These are phyloP conservation scores for Manihot esculenta DNA, from an alignment of 441 rosid species.

Conservation along the genomic window DNA sequence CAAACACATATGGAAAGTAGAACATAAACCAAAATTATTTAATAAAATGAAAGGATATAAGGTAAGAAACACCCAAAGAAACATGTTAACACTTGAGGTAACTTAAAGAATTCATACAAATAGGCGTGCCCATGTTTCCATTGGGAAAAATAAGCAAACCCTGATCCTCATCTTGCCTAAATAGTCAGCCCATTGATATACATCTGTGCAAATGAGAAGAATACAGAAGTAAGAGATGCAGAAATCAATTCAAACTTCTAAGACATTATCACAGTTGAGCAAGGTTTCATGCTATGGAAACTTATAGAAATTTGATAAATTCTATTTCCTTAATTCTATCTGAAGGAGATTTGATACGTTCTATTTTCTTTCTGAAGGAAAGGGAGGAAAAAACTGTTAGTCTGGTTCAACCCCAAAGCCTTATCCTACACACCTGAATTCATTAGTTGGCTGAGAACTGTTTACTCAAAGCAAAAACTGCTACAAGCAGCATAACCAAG, in stretches of 20 bases:
- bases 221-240: not conserved
- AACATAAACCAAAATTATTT: not conserved
- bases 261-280: not conserved
- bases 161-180: constrained; percentile 73
- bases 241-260: constrained; percentile 2
- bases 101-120: constrained; percentile 42
- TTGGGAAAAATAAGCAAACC: constrained; percentile 84
- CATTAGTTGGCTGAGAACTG: not conserved
- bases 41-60: not conserved
- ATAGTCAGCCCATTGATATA: constrained; percentile 82
- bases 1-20: not conserved
- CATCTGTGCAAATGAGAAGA: constrained; percentile 42
- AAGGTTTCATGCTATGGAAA: not conserved
- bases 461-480: not conserved
- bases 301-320: not conserved
- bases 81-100: not conserved
- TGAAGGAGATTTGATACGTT: too few relatives aligned
- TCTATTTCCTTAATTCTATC: too few relatives aligned
- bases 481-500: not conserved
- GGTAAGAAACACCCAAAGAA: not conserved
- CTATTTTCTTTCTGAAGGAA: not conserved
- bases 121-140: constrained; percentile 70
- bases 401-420: not conserved
- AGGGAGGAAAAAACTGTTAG: not conserved
- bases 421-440: not conserved